Evolutionary conservation across 768 basidiomycete species (phyloP), one percentile per base, ranked within the genome.

Genomic region (Tricholoma terreum): DNA sequence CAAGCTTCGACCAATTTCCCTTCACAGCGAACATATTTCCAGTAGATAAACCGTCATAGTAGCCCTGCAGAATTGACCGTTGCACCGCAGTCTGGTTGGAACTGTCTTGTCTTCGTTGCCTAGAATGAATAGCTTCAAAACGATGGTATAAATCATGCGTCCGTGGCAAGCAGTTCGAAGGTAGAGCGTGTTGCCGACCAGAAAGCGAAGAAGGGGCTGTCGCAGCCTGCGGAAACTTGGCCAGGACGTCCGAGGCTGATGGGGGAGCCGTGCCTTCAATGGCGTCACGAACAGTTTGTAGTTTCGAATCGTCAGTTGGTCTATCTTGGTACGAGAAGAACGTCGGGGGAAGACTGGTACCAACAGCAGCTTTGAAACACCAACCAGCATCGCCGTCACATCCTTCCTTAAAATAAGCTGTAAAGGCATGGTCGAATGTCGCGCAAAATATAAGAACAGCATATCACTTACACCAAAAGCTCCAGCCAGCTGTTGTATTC

Each of bases 351-450:
- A 90, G 77, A 36, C 70, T 76, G 11, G 73, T 79, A 8, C 82
- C 83, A 27, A 87, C 80, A 0, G 83, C 83, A 3, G 76, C 68
- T 52, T 75, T 80, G 75, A 90, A 89, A 63, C 87, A 90, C 89
- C 87, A 90, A 7, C 80, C 85, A 11, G 75, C 74, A 57, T 87
- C 85, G 17, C 72, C 67, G 6, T 77, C 72, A 58, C 86, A 89
- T 8, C 70, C 75, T 63, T 89, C 89, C 59, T 82, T 86, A 55
- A 77, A 74, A 61, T 84, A 87, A 3, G 84, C 83, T 86, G 53
- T 12, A 48, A 35, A 59, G 53, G 12, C 4, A 1, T 55, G 14
- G 43, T 55, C 38, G 51, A 30, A 38, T 12, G 45, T 34, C 35
- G 35, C n/a, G 6, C 2, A 24, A 15, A n/a, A 30, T 1, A 33